These are phyloP conservation scores for Phlyctochytrium arcticum DNA, from an alignment of 192 early-diverging fungal species.

Conservation along the genomic window DNA sequence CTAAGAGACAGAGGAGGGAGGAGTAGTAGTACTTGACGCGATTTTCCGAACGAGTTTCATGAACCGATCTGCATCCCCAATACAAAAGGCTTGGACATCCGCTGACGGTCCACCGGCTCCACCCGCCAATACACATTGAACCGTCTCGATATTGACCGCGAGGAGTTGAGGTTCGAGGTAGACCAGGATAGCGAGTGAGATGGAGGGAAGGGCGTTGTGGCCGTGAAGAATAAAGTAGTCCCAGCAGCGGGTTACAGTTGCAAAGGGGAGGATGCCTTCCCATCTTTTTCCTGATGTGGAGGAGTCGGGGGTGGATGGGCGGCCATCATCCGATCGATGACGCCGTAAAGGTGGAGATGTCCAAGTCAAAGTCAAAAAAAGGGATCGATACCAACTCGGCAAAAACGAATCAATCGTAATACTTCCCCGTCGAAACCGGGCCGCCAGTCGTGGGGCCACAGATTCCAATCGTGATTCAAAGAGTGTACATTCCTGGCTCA, in stretches of 20 bases:
- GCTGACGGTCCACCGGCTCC: no score
- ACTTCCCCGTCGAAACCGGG: neutral
- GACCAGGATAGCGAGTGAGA: conserved; percentile 1
- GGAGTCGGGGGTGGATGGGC: neutral
- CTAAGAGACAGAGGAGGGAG: no score
- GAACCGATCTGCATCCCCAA: no score
- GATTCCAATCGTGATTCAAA: neutral
- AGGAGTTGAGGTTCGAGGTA: no score
- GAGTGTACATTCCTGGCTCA: neutral
- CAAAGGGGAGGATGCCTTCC: conserved; percentile 16
- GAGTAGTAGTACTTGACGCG: no score
- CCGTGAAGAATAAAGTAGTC: conserved; percentile 4
- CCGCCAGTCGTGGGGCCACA: neutral
- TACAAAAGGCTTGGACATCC: no score
- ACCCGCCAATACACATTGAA: no score
- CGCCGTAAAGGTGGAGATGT: neutral
- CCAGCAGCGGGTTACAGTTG: conserved; percentile 4
- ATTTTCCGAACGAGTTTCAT: no score
- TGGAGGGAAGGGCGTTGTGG: neutral
- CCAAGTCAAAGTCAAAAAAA: conserved; percentile 1
- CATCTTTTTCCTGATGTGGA: conserved; percentile 1
- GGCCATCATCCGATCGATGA: neutral
- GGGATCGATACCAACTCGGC: neutral
- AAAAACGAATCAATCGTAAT: neutral
- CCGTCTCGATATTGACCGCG: no score